phyloP scores from a whole-genome alignment of 2,329 filamentous ascomycete species.

The Penicillium sp. region DNA sequence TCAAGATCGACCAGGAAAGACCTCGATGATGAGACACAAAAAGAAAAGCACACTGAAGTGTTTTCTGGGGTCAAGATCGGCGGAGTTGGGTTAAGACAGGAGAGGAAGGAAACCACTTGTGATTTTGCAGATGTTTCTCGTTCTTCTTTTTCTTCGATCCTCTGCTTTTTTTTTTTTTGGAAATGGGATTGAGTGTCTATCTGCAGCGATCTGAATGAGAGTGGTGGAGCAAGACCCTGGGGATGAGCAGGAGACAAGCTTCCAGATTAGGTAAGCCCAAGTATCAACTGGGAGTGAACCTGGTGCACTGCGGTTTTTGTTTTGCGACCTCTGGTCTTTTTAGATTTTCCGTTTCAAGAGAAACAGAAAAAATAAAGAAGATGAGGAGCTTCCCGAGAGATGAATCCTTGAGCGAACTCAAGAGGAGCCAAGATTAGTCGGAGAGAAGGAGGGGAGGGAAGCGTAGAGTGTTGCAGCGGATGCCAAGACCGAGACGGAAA shows the following conservation, averaged over 20 bases:
- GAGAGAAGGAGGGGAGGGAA: constrained; percentile 32
- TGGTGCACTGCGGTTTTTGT: background rate
- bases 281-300: constrained; percentile 5
- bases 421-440: constrained; percentile 1
- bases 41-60: constrained; percentile 44
- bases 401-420: constrained; percentile 12
- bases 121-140: constrained; percentile 8
- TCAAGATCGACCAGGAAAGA: constrained; percentile 6
- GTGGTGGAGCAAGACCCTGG: constrained; percentile 23
- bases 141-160: constrained; percentile 14
- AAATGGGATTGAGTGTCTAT: constrained; percentile 27
- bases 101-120: constrained; percentile 13
- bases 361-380: constrained; percentile 15
- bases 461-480: constrained; percentile 33
- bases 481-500: constrained; percentile 46
- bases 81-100: constrained; percentile 9
- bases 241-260: constrained; percentile 15
- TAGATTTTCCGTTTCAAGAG: constrained; percentile 14
- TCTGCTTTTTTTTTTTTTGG: constrained; percentile 19
- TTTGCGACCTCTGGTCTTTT: background rate
- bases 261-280: constrained; percentile 19
- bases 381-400: constrained; percentile 11
- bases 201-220: constrained; percentile 32
- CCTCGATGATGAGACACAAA: constrained; percentile 11
- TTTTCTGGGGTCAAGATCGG: constrained; percentile 29